phyloP scores from a whole-genome alignment of 2,329 filamentous ascomycete genomes.

The Aspergillus fijiensis region DNA sequence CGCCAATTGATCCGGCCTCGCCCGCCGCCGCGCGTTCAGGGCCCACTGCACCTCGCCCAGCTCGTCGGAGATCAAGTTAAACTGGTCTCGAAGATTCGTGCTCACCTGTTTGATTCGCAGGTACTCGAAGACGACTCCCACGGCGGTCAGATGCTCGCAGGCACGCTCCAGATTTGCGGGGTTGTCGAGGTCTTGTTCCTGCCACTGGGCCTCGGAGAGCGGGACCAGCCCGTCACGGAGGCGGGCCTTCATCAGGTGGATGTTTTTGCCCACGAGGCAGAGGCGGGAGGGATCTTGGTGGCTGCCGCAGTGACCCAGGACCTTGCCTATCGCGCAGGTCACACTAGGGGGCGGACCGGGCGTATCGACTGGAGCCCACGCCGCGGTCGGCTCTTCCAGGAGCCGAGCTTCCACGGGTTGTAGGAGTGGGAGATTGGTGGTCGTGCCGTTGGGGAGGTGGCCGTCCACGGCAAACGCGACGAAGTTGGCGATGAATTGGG shows the following conservation, averaged over 20 bases:
- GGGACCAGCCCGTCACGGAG: conserved; percentile 29
- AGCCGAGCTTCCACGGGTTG: background rate
- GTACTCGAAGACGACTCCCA: conserved; percentile 26
- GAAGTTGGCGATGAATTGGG: background rate
- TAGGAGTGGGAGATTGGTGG: background rate
- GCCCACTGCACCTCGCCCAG: conserved; percentile 16
- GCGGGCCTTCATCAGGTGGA: conserved; percentile 25
- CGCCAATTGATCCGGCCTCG: background rate
- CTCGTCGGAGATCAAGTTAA: conserved; percentile 24
- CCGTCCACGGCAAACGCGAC: background rate
- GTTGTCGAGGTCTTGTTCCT: conserved; percentile 20
- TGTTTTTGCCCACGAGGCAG: conserved; percentile 23
- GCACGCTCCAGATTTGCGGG: conserved; percentile 19
- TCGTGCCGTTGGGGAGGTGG: background rate
- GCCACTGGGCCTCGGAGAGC: conserved; percentile 23
- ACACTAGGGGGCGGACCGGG: background rate
- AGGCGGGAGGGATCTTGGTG: conserved; percentile 8
- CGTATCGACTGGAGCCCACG: background rate
- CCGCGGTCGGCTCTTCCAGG: background rate
- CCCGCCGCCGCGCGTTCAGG: conserved; percentile 17
- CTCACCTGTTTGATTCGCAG: conserved; percentile 17
- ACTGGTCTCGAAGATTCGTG: conserved; percentile 22
- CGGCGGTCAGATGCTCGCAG: conserved; percentile 24
- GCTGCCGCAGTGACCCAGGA: background rate
- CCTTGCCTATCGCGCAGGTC: background rate